Base-by-base conservation (phyloP, 441 rosid genomes). In the Pelargonium myrrhifolium region DNA sequence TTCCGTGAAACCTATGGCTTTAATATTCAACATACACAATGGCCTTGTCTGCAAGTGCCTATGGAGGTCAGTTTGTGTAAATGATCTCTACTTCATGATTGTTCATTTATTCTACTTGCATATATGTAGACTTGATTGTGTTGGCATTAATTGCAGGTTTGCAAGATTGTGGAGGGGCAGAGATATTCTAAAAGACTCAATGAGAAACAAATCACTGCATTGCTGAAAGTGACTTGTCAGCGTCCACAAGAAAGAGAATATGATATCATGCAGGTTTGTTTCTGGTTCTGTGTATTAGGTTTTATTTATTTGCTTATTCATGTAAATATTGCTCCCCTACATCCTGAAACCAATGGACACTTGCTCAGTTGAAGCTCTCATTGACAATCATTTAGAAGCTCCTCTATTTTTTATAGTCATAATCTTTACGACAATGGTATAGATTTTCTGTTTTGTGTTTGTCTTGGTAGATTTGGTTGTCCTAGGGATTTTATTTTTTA, bases 1-100 rank as follows among this genome's bases (percentile, higher is more conserved):
- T 93, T 93, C 68, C 99, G 89, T 71, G 97, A 93, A 82, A 89
- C 91, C 95, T 91, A 93, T 81, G 96, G 96, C 69, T 93, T 93
- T 76, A 87, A 90, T 62, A 93, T 93, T 71, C 84, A 86, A 65
- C 92, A 85, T 66, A 81, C 97, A 4, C 96, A 94, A 85, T 79
- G 92, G 47, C 99, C 99, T 11, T 94, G 97, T 71, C 96, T 94
- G 77, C 93, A 89, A 86, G 97, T 94, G 53, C 99, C 99, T 14
- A 86, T 94, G 99, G 97, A 94, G 93, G 98, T 93, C 28, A 65
- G 5, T 20, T 51, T 20, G 17, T 15, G 9, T 51, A 18, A 15
- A 51, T 5, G 17, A 51, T 51, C 20, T 51, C 9, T 1, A 26
- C 31, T 2, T 26, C 17, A 12, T 47, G 45, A 47, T 11, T 10